Evolutionary conservation across 2,329 filamentous ascomycete genomes (phyloP).

Genomic region (Stagonosporopsis cucurbitacearum): DNA sequence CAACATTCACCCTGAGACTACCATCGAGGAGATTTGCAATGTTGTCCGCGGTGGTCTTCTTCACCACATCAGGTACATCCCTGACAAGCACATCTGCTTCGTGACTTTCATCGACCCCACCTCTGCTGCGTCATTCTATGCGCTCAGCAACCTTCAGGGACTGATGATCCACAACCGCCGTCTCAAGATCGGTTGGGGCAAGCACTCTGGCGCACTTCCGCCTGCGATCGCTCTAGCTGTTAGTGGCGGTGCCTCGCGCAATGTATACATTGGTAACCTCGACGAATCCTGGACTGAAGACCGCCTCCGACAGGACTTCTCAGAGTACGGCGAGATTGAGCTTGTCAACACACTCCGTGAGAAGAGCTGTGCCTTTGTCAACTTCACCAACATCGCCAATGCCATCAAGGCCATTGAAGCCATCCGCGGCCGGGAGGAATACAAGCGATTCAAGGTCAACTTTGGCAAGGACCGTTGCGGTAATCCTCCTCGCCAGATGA

Average conservation of each 20-base stretch:
- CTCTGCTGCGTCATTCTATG: conserved; percentile 96
- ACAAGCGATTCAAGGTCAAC: conserved; percentile 99
- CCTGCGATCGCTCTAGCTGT: conserved; percentile 96
- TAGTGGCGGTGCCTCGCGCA: conserved; percentile 94
- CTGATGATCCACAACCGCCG: conserved; percentile 99
- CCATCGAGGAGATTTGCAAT: conserved; percentile 99
- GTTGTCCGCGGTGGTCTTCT: conserved; percentile 93
- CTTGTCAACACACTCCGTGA: conserved; percentile 94
- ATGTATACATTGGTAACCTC: conserved; percentile 97
- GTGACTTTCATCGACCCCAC: conserved; percentile 99
- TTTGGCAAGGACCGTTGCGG: conserved; percentile 99
- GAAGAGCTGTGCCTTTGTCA: conserved; percentile 99
- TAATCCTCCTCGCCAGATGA: conserved; percentile 89
- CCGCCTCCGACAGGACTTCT: conserved; percentile 92
- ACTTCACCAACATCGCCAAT: conserved; percentile 99
- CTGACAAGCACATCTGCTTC: conserved; percentile 99
- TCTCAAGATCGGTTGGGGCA: conserved; percentile 98
- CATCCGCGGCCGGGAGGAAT: conserved; percentile 91
- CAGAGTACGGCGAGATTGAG: conserved; percentile 97
- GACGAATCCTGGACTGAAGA: conserved; percentile 98
- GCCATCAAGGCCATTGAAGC: conserved; percentile 99
- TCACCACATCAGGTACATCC: conserved; percentile 98
- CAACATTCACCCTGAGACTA: conserved; percentile 98
- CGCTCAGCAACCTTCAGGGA: conserved; percentile 94
- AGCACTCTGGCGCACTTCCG: conserved; percentile 95